phyloP scores from a whole-genome alignment of 768 basidiomycete genomes.

The Paxillus rubicundulus region DNA sequence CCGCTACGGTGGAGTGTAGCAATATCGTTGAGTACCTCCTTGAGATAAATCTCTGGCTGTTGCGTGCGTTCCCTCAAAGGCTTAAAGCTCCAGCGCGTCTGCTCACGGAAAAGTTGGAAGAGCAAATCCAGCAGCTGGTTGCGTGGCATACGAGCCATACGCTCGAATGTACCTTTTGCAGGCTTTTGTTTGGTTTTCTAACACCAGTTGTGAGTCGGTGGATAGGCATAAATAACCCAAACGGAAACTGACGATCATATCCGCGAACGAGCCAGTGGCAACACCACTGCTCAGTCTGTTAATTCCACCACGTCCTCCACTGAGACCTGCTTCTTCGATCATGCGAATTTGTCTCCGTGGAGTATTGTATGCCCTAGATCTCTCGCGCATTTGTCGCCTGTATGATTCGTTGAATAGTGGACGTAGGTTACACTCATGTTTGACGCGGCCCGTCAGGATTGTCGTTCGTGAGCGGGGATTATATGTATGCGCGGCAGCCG shows the following conservation, averaged over 20 bases:
- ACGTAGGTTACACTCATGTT: conserved; percentile 75
- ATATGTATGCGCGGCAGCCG: conserved; percentile 36
- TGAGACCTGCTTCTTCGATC: conserved; percentile 70
- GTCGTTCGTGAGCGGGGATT: conserved; percentile 71
- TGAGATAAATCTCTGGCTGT: conserved; percentile 85
- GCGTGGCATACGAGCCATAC: conserved; percentile 87
- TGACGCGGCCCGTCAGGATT: conserved; percentile 74
- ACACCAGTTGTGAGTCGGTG: conserved; percentile 10
- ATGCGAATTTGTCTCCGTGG: conserved; percentile 63
- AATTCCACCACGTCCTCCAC: conserved; percentile 69
- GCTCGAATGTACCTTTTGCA: conserved; percentile 73
- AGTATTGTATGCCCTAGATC: conserved; percentile 64
- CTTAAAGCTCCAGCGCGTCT: conserved; percentile 80
- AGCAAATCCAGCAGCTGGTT: conserved; percentile 85
- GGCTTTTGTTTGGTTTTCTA: conserved; percentile 66
- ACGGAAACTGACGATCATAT: conserved; percentile 57
- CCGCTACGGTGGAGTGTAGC: conserved; percentile 76
- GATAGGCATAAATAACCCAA: not conserved
- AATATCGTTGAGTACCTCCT: conserved; percentile 76
- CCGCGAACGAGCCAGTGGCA: conserved; percentile 56
- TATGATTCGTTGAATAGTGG: conserved; percentile 69
- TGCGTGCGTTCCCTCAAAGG: conserved; percentile 74
- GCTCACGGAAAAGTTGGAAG: conserved; percentile 74
- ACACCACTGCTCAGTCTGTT: conserved; percentile 79
- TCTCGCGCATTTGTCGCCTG: conserved; percentile 67